A percentile compares a stretch with the other conserved stretches of the same genome.
Conservation (phyloP, 805 yeast genomes). For the Brettanomyces custersianus region DNA sequence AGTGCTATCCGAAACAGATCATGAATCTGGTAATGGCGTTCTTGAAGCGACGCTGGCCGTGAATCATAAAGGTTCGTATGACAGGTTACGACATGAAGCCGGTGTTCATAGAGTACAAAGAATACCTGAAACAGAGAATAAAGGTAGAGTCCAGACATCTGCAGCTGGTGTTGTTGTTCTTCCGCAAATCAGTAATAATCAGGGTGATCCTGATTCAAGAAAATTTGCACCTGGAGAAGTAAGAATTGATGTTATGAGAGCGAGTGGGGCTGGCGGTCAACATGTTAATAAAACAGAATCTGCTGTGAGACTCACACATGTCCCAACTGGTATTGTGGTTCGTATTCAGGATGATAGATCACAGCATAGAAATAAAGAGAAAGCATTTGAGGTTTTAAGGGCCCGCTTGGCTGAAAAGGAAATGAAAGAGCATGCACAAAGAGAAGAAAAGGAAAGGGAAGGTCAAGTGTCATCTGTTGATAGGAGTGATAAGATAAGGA, state of each 20-base stretch:
- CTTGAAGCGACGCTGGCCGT: slow-evolving; percentile 69
- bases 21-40: slow-evolving; percentile 57
- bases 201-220: slow-evolving; percentile 30
- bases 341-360: slow-evolving; percentile 92
- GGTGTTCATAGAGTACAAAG: slow-evolving; percentile 97
- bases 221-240: slow-evolving; percentile 81
- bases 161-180: slow-evolving; percentile 93
- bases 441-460: slow-evolving; percentile 58
- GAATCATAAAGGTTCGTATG: slow-evolving; percentile 71
- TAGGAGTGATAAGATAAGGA: slow-evolving; percentile 85
- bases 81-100: slow-evolving; percentile 68
- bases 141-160: slow-evolving; percentile 92
- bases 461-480: slow-evolving; percentile 86
- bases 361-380: slow-evolving; percentile 89
- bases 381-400: slow-evolving; percentile 75
- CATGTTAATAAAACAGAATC: slow-evolving; percentile 97
- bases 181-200: slow-evolving; percentile 63
- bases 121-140: slow-evolving; percentile 86
- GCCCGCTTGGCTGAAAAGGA: slow-evolving; percentile 81
- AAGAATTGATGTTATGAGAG: slow-evolving; percentile 92
- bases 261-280: slow-evolving; percentile 97
- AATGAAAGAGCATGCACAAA: slow-evolving; percentile 50
- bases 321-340: slow-evolving; percentile 85
- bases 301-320: slow-evolving; percentile 87
- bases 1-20: slow-evolving; percentile 46